phyloP scores from a whole-genome alignment of 2,329 filamentous ascomycete species.

The Penicillium fuscoglaucum region DNA sequence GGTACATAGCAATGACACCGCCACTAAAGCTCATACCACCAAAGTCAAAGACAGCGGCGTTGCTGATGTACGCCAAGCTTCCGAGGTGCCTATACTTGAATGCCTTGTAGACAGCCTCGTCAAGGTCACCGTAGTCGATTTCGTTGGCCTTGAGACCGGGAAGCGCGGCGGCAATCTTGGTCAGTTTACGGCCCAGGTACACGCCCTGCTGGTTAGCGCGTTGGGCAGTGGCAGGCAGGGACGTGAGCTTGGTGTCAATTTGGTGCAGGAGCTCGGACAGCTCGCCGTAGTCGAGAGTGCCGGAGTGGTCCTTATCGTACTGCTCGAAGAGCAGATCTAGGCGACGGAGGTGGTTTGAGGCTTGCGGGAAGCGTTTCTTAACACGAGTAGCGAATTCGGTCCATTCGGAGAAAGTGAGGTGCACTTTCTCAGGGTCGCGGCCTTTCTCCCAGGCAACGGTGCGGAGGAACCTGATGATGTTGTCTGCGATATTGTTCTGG shows the following conservation, averaged over 20 bases:
- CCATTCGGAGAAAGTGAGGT: constrained; percentile 88
- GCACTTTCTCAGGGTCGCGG: constrained; percentile 82
- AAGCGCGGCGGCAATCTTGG: constrained; percentile 77
- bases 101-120: constrained; percentile 87
- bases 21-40: constrained; percentile 76
- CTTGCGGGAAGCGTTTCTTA: constrained; percentile 86
- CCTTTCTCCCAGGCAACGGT: constrained; percentile 89
- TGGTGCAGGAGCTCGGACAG: constrained; percentile 82
- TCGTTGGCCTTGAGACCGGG: constrained; percentile 77
- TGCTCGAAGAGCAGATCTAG: constrained; percentile 87
- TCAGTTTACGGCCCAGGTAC: constrained; percentile 92
- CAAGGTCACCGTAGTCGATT: constrained; percentile 82
- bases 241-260: constrained; percentile 93
- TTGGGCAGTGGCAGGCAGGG: constrained; percentile 90
- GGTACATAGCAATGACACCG: constrained; percentile 87
- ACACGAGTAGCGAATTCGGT: constrained; percentile 78
- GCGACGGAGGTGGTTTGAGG: constrained; percentile 79
- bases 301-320: constrained; percentile 90
- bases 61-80: constrained; percentile 90
- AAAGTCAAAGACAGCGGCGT: constrained; percentile 92
- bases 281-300: constrained; percentile 92
- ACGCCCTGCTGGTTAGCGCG: constrained; percentile 93
- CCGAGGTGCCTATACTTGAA: constrained; percentile 94
- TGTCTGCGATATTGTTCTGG: constrained; percentile 93
- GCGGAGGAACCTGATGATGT: constrained; percentile 86